These are phyloP conservation scores for Globisporangium spiculum DNA, from an alignment of 352 stramenopile genomes.

Conservation along the genomic window DNA sequence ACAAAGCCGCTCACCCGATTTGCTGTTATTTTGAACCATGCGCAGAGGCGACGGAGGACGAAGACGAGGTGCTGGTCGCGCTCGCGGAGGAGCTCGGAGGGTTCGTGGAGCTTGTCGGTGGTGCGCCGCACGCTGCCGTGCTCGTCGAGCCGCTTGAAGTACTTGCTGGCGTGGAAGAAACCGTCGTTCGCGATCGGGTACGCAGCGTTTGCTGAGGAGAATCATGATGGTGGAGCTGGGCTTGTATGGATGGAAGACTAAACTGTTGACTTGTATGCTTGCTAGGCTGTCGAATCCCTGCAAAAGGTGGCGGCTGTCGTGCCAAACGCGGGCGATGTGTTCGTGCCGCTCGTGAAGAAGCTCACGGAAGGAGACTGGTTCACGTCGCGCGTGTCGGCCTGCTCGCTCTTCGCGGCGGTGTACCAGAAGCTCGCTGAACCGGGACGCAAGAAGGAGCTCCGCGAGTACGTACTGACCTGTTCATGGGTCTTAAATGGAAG, in stretches of 20 bases:
- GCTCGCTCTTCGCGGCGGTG: slow-evolving; percentile 72
- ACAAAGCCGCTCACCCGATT: neutral
- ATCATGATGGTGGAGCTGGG: neutral
- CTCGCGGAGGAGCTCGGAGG: slow-evolving; percentile 88
- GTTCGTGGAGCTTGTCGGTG: slow-evolving; percentile 89
- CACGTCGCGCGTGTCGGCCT: slow-evolving; percentile 86
- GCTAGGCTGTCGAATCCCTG: slow-evolving; percentile 65
- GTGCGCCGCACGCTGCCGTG: slow-evolving; percentile 53
- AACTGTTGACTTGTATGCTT: neutral
- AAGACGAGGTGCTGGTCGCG: slow-evolving; percentile 92
- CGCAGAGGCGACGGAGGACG: slow-evolving; percentile 85
- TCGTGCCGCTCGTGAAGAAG: slow-evolving; percentile 76
- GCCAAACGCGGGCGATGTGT: slow-evolving; percentile 56
- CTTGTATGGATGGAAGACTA: neutral
- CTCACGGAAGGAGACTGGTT: slow-evolving; percentile 87
- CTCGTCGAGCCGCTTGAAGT: slow-evolving; percentile 90
- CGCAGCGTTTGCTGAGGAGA: neutral
- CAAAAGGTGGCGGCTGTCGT: slow-evolving; percentile 71
- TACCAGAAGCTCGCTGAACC: slow-evolving; percentile 62
- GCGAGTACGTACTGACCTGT: slow-evolving; percentile 51
- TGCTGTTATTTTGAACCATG: neutral
- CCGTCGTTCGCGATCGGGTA: slow-evolving; percentile 88
- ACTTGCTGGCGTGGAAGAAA: slow-evolving; percentile 92
- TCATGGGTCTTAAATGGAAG: neutral
- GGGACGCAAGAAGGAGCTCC: slow-evolving; percentile 75